Evolutionary conservation across 108 stramenopile species (phyloP).

Genomic region (Cylindrotheca fusiformis): DNA sequence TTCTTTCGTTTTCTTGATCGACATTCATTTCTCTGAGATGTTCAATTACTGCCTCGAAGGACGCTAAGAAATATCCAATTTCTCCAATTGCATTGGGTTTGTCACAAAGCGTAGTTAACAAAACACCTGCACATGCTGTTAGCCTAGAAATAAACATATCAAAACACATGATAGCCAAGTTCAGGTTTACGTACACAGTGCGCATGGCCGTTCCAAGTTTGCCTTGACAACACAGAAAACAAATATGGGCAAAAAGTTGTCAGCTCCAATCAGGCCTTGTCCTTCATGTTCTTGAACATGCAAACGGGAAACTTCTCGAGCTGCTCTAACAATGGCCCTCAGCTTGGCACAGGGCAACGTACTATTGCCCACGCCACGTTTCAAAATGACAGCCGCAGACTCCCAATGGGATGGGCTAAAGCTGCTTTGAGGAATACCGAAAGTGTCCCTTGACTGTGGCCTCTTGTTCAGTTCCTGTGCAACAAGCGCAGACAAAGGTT

Average conservation of each 20-base stretch:
- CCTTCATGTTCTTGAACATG: conserved; percentile 36
- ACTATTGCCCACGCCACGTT: conserved; percentile 72
- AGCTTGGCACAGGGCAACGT: conserved; percentile 82
- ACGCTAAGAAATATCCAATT: conserved; percentile 87
- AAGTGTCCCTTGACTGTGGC: conserved; percentile 43
- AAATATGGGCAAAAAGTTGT: conserved; percentile 92
- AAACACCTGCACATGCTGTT: conserved; percentile 33
- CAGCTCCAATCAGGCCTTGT: conserved; percentile 64
- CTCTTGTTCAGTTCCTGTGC: conserved; percentile 45
- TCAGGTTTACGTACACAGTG: conserved; percentile 51
- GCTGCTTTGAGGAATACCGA: conserved; percentile 48
- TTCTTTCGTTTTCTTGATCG: conserved; percentile 13
- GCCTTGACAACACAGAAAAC: conserved; percentile 84
- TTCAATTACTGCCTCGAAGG: conserved; percentile 83
- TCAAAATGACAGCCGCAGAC: conserved; percentile 68
- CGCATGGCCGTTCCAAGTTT: conserved; percentile 77
- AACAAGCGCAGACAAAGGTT: too few species aligned
- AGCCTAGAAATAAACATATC: background rate
- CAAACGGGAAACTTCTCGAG: conserved; percentile 67
- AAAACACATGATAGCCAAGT: background rate
- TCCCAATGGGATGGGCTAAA: conserved; percentile 68
- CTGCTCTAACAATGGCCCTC: conserved; percentile 80
- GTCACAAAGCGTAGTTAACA: conserved; percentile 79
- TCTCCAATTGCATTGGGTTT: conserved; percentile 74
- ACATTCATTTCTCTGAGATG: conserved; percentile 68